phyloP scores from a whole-genome alignment of 2,329 filamentous ascomycete genomes.

The Hawksworthiomyces lignivorus region DNA sequence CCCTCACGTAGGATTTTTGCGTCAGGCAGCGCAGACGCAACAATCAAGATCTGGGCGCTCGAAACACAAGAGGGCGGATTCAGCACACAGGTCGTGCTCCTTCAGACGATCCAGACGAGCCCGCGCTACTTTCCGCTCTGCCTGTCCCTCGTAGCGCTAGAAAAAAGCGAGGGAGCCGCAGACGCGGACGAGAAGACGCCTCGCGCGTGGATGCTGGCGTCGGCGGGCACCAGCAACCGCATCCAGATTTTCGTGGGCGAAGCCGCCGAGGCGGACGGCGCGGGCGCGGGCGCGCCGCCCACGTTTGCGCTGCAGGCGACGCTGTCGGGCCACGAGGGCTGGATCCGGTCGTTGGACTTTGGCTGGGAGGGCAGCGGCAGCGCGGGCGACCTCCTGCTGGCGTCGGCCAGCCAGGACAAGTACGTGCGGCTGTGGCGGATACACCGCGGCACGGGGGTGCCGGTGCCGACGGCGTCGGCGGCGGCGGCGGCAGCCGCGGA shows the following conservation, averaged over 20 bases:
- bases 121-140: slow-evolving; percentile 79
- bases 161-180: too few relatives aligned
- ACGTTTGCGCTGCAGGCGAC: slow-evolving; percentile 66
- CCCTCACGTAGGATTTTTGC: slow-evolving; percentile 50
- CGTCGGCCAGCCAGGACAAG: slow-evolving; percentile 94
- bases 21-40: slow-evolving; percentile 75
- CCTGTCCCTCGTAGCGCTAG: slow-evolving; percentile 62
- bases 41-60: slow-evolving; percentile 62
- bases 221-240: slow-evolving; percentile 75
- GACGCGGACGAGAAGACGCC: too few relatives aligned
- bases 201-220: slow-evolving; percentile 64
- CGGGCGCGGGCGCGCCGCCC: slow-evolving; percentile 13
- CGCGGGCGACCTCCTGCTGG: slow-evolving; percentile 63
- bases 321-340: slow-evolving; percentile 84
- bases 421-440: slow-evolving; percentile 92
- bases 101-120: slow-evolving; percentile 64
- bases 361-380: slow-evolving; percentile 45
- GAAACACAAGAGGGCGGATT: too few relatives aligned
- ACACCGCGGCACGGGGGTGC: slow-evolving; percentile 59
- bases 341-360: slow-evolving; percentile 83
- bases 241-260: slow-evolving; percentile 69
- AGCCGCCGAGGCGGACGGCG: slow-evolving; percentile 17
- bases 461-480: slow-evolving; percentile 44
- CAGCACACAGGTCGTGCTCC: slow-evolving; percentile 60
- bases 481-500: slow-evolving; percentile 41